Conservation (phyloP, 257 asterid genomes). For the Solanum bukasovii region DNA sequence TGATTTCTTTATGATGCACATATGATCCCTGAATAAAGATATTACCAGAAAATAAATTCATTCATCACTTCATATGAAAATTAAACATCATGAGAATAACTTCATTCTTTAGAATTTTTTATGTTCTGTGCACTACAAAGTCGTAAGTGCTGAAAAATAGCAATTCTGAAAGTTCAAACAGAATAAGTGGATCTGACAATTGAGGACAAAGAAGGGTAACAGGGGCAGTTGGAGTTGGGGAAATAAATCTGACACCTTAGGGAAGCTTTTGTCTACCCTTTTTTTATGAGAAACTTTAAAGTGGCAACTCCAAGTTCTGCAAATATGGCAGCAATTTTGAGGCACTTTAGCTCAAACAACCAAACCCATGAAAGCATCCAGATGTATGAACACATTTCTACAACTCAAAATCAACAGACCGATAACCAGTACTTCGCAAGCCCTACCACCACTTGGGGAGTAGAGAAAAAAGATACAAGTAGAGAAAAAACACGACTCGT, state of each 20-base stretch:
- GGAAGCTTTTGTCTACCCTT: not conserved
- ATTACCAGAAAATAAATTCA: not conserved
- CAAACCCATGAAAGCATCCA: not conserved
- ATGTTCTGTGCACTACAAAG: not conserved
- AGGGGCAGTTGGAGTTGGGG: not conserved
- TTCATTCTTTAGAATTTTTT: not conserved
- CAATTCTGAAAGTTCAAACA: not conserved
- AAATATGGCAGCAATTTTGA: not conserved
- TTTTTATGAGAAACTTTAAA: not conserved
- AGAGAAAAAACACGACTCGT: not conserved
- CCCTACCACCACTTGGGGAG: not conserved
- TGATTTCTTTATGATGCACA: conserved; percentile 86
- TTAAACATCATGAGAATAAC: not conserved
- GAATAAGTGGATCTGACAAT: not conserved
- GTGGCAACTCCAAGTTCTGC: not conserved
- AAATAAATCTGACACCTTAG: not conserved
- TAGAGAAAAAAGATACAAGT: not conserved
- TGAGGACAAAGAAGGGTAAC: not conserved
- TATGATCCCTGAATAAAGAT: conserved; percentile 62
- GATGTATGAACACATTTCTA: not conserved
- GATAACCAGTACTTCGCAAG: not conserved
- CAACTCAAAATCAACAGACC: not conserved
- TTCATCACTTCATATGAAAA: not conserved
- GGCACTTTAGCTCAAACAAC: not conserved
- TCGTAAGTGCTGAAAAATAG: not conserved